Conservation (phyloP, 352 stramenopile species). For the Thalassiosira ordinaria region DNA sequence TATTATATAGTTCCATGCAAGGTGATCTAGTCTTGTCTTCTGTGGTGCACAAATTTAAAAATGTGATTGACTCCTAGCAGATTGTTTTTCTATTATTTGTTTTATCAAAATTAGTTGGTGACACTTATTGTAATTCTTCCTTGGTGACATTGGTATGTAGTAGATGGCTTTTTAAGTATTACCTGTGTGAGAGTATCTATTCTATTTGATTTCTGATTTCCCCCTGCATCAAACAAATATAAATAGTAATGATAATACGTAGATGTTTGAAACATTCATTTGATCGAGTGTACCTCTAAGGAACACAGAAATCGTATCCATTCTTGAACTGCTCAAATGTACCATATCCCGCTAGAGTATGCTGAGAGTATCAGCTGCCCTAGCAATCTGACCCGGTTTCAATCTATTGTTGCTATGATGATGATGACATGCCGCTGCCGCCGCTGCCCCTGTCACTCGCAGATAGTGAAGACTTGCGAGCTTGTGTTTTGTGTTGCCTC, state of each 20-base stretch:
- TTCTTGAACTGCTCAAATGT: neutral
- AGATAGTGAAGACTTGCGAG: conserved; percentile 15
- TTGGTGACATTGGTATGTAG: too few relatives aligned
- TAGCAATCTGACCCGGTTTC: too few relatives aligned
- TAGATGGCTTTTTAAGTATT: too few relatives aligned
- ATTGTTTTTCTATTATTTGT: too few relatives aligned
- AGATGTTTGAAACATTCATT: neutral
- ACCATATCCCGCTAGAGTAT: neutral
- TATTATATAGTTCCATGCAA: too few relatives aligned
- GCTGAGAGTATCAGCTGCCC: neutral
- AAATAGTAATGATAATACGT: neutral
- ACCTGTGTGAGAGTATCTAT: too few relatives aligned
- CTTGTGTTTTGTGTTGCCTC: conserved; percentile 20
- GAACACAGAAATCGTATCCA: neutral
- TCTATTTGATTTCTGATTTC: neutral
- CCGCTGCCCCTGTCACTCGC: conserved; percentile 1
- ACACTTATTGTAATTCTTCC: too few relatives aligned
- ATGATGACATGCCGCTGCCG: neutral
- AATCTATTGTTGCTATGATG: neutral
- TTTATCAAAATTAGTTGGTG: too few relatives aligned
- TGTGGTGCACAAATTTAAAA: too few relatives aligned
- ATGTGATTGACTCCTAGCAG: too few relatives aligned
- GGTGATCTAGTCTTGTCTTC: too few relatives aligned
- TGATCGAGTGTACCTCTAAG: neutral
- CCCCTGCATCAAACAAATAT: neutral